Conservation (phyloP, 2,329 filamentous ascomycete species). For the Penicillium digitatum region DNA sequence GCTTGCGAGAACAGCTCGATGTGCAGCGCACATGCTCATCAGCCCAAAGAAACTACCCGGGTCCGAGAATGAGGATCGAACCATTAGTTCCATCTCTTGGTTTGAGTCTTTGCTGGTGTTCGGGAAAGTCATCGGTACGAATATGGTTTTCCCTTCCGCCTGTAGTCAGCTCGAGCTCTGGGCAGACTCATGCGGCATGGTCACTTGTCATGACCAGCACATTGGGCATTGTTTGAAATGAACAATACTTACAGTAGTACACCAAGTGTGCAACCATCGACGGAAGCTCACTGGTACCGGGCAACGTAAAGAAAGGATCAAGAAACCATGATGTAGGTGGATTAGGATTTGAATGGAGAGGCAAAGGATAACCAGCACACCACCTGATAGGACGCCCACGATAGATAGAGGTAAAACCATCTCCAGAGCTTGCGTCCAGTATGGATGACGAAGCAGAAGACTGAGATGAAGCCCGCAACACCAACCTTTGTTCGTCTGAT, state of each 20-base stretch:
- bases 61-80: constrained; percentile 33
- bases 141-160: constrained; percentile 30
- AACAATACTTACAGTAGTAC: constrained; percentile 32
- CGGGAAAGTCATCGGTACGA: constrained; percentile 41
- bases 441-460: constrained; percentile 11
- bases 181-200: not conserved
- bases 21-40: constrained; percentile 40
- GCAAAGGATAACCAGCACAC: constrained; percentile 16
- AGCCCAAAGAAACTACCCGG: constrained; percentile 39
- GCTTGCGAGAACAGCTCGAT: constrained; percentile 34
- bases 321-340: constrained; percentile 28
- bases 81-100: constrained; percentile 29
- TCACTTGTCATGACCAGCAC: not conserved
- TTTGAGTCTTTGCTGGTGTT: constrained; percentile 25
- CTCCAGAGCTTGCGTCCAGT: not conserved
- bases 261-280: constrained; percentile 29
- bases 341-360: constrained; percentile 14
- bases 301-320: constrained; percentile 36
- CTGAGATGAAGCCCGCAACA: constrained; percentile 13
- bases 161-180: constrained; percentile 14
- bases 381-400: constrained; percentile 18
- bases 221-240: not conserved
- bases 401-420: constrained; percentile 4
- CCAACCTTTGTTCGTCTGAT: constrained; percentile 12
- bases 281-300: constrained; percentile 26